A percentile compares a stretch with the other conserved stretches of the same genome.
Conservation (phyloP, 2,329 filamentous ascomycete genomes). For the Pseudopyrenochaeta lycopersici region DNA sequence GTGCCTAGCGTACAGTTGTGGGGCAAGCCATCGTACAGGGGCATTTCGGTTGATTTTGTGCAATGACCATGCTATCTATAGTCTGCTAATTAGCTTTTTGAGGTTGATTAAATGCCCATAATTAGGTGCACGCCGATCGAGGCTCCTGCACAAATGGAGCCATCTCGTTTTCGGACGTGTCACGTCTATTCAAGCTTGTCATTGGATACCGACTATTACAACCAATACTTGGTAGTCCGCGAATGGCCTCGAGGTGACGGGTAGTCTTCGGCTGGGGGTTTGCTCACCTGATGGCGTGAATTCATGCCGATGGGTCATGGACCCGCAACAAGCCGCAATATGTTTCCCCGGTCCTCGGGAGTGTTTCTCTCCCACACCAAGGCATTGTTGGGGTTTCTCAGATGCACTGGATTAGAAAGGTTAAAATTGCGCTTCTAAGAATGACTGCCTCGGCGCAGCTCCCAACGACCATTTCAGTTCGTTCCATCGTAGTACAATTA, state of each 20-base stretch:
- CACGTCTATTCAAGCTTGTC: slow-evolving; percentile 13
- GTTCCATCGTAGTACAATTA: slow-evolving; percentile 6
- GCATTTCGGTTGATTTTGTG: slow-evolving; percentile 33
- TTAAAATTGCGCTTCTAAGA: slow-evolving; percentile 6
- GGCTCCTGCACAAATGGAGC: slow-evolving; percentile 24
- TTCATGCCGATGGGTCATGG: slow-evolving; percentile 20
- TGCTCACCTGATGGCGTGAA: slow-evolving; percentile 48
- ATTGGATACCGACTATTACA: slow-evolving; percentile 47
- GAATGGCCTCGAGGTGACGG: slow-evolving; percentile 44
- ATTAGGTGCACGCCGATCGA: slow-evolving; percentile 33
- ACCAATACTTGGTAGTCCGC: slow-evolving; percentile 48
- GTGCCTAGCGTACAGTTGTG: slow-evolving; percentile 26
- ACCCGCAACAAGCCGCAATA: slow-evolving; percentile 17
- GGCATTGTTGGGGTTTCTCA: slow-evolving; percentile 17
- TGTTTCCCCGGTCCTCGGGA: slow-evolving; percentile 27
- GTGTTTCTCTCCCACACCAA: slow-evolving; percentile 15
- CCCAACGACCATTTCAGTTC: slow-evolving; percentile 3
- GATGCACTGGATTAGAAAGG: neutral
- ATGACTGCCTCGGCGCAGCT: slow-evolving; percentile 2
- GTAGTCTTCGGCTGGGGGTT: slow-evolving; percentile 31
- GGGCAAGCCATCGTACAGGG: slow-evolving; percentile 26
- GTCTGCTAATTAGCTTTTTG: slow-evolving; percentile 42
- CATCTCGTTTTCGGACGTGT: slow-evolving; percentile 23
- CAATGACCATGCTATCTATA: slow-evolving; percentile 38
- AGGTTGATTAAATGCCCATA: slow-evolving; percentile 35